A percentile compares a stretch with the other conserved stretches of the same genome.
Evolutionary conservation across 1,284 basidiomycete genomes (phyloP).

Genomic region (Chondrostereum purpureum): DNA sequence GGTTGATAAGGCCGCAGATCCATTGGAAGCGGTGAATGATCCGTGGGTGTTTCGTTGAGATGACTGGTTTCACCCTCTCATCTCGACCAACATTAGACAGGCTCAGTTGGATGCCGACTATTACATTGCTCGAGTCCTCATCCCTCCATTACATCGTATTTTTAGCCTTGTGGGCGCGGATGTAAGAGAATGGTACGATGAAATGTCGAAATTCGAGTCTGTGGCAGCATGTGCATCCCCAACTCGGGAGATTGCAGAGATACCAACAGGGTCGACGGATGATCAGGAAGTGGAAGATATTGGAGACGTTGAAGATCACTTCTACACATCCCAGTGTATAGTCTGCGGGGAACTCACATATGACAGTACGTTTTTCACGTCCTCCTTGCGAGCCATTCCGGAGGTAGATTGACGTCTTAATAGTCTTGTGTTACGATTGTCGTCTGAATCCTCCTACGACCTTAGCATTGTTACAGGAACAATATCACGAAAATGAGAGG

Average conservation of each 20-base stretch:
- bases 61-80: conserved; percentile 1
- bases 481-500: conserved; percentile 52
- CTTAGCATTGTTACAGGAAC: conserved; percentile 51
- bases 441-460: conserved; percentile 45
- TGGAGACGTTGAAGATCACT: conserved; percentile 69
- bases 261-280: no score
- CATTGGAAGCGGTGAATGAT: conserved; percentile 72
- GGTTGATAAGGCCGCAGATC: conserved; percentile 78
- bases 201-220: conserved; percentile 67
- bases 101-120: conserved; percentile 76
- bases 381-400: no score
- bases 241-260: no score
- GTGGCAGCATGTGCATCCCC: conserved; percentile 35
- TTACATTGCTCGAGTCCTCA: conserved; percentile 84
- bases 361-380: conserved; percentile 36
- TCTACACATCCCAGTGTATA: conserved; percentile 66
- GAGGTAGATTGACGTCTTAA: conserved; percentile 6
- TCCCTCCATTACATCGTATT: conserved; percentile 85
- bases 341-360: conserved; percentile 54
- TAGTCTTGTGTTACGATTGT: conserved; percentile 70
- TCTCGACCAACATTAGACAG: conserved; percentile 3
- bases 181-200: conserved; percentile 82
- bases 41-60: conserved; percentile 32
- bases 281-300: conserved; percentile 23
- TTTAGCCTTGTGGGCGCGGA: conserved; percentile 92